Conservation (phyloP, 805 yeast species). For the Suhomyces faveliae region DNA sequence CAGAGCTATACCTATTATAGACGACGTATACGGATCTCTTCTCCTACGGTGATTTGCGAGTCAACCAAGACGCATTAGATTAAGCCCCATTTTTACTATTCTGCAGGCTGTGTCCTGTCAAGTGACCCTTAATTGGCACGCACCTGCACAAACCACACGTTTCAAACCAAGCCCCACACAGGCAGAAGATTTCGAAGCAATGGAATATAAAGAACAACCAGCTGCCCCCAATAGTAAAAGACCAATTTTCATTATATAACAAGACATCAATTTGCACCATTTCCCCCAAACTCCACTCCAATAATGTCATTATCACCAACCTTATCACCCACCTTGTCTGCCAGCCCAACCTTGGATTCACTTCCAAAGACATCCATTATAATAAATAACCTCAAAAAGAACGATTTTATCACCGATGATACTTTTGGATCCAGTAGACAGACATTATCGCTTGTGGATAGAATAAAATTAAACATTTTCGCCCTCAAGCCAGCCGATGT, state of each 20-base stretch:
- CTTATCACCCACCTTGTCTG: background rate
- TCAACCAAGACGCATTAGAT: background rate
- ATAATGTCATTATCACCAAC: conserved; percentile 1
- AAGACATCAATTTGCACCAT: no score
- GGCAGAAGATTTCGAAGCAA: background rate
- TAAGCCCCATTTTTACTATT: background rate
- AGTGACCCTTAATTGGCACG: background rate
- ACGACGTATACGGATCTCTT: no score
- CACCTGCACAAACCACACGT: background rate
- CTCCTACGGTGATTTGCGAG: background rate
- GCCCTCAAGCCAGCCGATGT: conserved; percentile 18
- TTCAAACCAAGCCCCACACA: background rate
- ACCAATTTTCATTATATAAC: no score
- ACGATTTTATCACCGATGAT: conserved; percentile 26
- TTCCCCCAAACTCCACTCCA: background rate
- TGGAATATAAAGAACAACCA: background rate
- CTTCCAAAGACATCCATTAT: conserved; percentile 31
- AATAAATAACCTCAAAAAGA: conserved; percentile 31
- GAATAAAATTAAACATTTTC: conserved; percentile 31
- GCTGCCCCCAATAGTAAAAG: background rate
- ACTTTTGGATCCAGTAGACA: conserved; percentile 5
- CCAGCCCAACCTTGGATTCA: background rate
- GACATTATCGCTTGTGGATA: conserved; percentile 32
- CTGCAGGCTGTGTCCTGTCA: background rate
- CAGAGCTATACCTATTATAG: background rate